Conservation (phyloP, 805 yeast genomes). For the Saccharomycopsis selenospora region DNA sequence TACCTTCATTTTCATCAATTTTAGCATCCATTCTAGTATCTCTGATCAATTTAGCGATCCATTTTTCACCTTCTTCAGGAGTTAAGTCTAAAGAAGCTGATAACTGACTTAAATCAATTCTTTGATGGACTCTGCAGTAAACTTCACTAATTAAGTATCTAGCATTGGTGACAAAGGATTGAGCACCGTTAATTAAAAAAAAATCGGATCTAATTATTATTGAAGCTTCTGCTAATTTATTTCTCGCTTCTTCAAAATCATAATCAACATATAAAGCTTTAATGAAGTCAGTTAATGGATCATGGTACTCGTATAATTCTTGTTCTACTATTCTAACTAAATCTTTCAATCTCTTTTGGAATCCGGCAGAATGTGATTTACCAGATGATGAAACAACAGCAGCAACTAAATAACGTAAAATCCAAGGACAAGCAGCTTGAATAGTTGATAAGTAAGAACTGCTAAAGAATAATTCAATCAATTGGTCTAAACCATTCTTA, state of each 20-base stretch:
- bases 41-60: slow-evolving; percentile 43
- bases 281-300: slow-evolving; percentile 55
- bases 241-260: slow-evolving; percentile 48
- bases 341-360: slow-evolving; percentile 52
- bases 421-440: slow-evolving; percentile 69
- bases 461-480: slow-evolving; percentile 51
- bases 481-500: slow-evolving; percentile 40
- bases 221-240: slow-evolving; percentile 41
- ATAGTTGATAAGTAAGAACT: slow-evolving; percentile 57
- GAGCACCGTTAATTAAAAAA: slow-evolving; percentile 41
- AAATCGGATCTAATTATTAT: slow-evolving; percentile 47
- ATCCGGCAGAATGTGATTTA: slow-evolving; percentile 28
- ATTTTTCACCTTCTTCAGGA: slow-evolving; percentile 42
- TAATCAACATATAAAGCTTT: slow-evolving; percentile 49
- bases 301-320: slow-evolving; percentile 58
- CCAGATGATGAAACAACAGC: slow-evolving; percentile 42
- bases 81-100: slow-evolving; percentile 38
- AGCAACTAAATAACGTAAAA: slow-evolving; percentile 54
- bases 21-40: slow-evolving; percentile 47
- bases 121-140: slow-evolving; percentile 46
- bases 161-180: slow-evolving; percentile 38
- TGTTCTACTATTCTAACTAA: slow-evolving; percentile 49
- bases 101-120: slow-evolving; percentile 39
- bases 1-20: slow-evolving; percentile 44
- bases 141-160: slow-evolving; percentile 46